Base-by-base conservation (phyloP, 257 asterid genomes). In the Solanum rostratum region DNA sequence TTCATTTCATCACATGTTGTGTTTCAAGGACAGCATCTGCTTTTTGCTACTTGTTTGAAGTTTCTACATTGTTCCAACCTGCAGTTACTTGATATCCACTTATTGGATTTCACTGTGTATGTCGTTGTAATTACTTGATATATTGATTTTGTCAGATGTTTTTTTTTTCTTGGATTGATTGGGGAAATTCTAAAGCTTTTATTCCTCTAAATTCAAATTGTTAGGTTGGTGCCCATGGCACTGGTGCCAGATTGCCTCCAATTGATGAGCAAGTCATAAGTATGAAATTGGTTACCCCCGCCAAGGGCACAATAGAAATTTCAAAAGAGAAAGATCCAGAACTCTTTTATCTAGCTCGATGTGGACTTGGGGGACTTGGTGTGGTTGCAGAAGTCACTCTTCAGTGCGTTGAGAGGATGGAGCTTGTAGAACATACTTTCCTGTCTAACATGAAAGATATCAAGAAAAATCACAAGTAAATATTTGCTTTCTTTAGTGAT, bases 331-430 rank as follows among this genome's bases (percentile, higher is more conserved):
- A 95, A 87, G 93, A 95, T 79, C 98, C 99, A 0, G 96, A 91
- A 65, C 98, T 96, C 78, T 96, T 96, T 89, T 93, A 93, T 86
- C 89, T 96, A 85, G 99, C 97, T 85, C 96, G 99, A 2, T 95
- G 99, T 90, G 99, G 99, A 78, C 98, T 96, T 81, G 99, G 99
- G 53, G 99, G 98, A 80, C 97, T 96, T 76, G 99, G 99, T 60
- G 98, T 96, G 66, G 99, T 96, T 85, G 93, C 98, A 10, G 99
- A 96, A 84, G 98, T 95, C 86, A 96, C 99, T 65, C 91, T 96
- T 59, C 98, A 96, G 73, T 96, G 99, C 81, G 98, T 95, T 27
- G 98, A 95, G 87, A 92, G 96, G 86, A 94, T 91, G 92, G 97
- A 94, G 90, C 99, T 96, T 83, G 93, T 95, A 41, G 98, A 96